Conservation (phyloP, 2,329 filamentous ascomycete species). For the Colletotrichum camelliae region DNA sequence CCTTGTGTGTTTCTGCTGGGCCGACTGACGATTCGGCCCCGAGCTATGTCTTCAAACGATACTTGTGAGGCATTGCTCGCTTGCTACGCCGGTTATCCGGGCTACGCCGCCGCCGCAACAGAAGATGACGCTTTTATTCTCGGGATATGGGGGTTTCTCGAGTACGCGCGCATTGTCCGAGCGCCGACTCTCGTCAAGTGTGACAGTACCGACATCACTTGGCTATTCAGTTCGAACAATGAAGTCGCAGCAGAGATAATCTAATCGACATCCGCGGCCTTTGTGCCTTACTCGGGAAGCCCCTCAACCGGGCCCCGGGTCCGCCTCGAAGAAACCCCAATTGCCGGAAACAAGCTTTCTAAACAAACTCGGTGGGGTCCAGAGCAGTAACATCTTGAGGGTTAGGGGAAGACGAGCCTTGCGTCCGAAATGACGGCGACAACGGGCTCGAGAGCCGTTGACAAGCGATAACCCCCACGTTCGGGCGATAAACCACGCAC, state of each 20-base stretch:
- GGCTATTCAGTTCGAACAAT: not conserved
- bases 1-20: not conserved
- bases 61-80: not conserved
- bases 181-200: not conserved
- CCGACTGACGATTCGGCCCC: not conserved
- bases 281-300: not conserved
- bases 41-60: not conserved
- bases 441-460: not conserved
- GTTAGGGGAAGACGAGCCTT: not conserved
- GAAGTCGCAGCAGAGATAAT: not conserved
- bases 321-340: not conserved
- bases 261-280: not conserved
- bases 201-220: not conserved
- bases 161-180: not conserved
- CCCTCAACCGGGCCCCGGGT: not conserved
- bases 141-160: not conserved
- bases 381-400: not conserved
- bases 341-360: constrained; percentile 14
- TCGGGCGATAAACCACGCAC: not conserved
- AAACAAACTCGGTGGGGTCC: not conserved
- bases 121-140: not conserved
- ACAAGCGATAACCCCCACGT: not conserved
- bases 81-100: not conserved
- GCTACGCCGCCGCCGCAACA: not conserved
- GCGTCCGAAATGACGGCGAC: not conserved